A percentile compares a stretch with the other conserved stretches of the same genome.
phyloP scores from a whole-genome alignment of 2,329 filamentous ascomycete species.

The Fusarium anthophilum region DNA sequence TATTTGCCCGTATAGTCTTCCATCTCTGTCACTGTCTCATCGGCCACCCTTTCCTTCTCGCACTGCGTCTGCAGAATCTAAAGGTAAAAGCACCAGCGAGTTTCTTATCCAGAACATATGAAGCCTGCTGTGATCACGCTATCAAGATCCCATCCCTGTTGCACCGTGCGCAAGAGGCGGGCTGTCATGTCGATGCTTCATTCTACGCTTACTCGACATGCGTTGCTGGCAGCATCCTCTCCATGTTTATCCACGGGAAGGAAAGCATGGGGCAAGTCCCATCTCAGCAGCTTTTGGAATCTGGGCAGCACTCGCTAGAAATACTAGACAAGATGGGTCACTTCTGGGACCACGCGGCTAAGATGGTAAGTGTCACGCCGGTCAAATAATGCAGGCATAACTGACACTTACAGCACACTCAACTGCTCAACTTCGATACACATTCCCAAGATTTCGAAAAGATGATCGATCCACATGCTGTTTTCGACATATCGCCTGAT shows the following conservation, averaged over 20 bases:
- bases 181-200: neutral
- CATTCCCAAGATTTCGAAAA: neutral
- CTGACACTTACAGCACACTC: neutral
- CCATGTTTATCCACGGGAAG: neutral
- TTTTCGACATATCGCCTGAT: neutral
- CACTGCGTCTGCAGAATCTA: rapidly evolving
- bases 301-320: neutral
- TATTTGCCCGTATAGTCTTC: neutral
- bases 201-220: neutral
- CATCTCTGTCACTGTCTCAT: neutral
- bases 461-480: neutral
- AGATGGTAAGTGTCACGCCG: neutral
- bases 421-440: neutral
- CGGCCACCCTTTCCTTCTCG: neutral
- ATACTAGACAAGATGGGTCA: constrained; percentile 5
- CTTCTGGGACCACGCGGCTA: constrained; percentile 19
- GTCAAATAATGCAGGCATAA: rapidly evolving
- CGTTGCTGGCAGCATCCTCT: neutral
- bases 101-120: neutral
- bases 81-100: neutral
- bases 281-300: neutral
- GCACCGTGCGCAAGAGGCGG: neutral
- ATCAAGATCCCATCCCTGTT: neutral
- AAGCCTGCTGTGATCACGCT: neutral
- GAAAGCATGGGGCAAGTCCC: neutral